These are phyloP conservation scores for Metarhizium sp. DNA, from an alignment of 2,329 filamentous ascomycete genomes.

Conservation along the genomic window DNA sequence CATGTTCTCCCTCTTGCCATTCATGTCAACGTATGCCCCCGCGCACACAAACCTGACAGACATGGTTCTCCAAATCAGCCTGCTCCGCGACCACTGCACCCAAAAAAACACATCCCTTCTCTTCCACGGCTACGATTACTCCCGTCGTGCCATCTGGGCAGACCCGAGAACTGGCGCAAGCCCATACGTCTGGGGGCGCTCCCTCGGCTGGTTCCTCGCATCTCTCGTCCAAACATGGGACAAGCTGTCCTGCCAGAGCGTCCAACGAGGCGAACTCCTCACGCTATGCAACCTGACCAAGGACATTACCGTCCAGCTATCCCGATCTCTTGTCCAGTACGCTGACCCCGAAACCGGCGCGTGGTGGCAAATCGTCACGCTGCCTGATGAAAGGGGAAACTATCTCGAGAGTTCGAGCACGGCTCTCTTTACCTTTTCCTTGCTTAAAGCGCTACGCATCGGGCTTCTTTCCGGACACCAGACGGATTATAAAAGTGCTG, in stretches of 20 bases:
- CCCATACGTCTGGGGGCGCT: constrained; percentile 43
- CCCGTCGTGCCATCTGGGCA: constrained; percentile 40
- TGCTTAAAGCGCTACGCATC: constrained; percentile 10
- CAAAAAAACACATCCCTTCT: constrained; percentile 1
- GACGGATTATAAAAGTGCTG: not conserved
- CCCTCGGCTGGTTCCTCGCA: constrained; percentile 45
- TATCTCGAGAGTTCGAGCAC: constrained; percentile 52
- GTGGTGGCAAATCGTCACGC: constrained; percentile 44
- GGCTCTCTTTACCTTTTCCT: constrained; percentile 45
- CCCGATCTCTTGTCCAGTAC: constrained; percentile 23
- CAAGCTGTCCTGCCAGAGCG: constrained; percentile 20
- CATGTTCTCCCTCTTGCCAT: constrained; percentile 39
- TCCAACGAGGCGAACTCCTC: not conserved
- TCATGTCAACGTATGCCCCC: constrained; percentile 14
- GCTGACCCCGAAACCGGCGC: constrained; percentile 33
- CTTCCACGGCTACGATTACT: constrained; percentile 45
- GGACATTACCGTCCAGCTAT: not conserved
- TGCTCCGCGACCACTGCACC: constrained; percentile 10
- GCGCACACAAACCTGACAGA: constrained; percentile 1
- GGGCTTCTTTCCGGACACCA: constrained; percentile 3
- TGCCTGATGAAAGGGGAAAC: constrained; percentile 44
- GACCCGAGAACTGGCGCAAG: constrained; percentile 38
- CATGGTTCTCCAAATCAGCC: constrained; percentile 8
- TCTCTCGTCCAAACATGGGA: constrained; percentile 41
- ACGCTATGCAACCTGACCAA: constrained; percentile 13